phyloP scores from a whole-genome alignment of 1,139 yeast species.

The Lodderomyces pseudojiufengensis region DNA sequence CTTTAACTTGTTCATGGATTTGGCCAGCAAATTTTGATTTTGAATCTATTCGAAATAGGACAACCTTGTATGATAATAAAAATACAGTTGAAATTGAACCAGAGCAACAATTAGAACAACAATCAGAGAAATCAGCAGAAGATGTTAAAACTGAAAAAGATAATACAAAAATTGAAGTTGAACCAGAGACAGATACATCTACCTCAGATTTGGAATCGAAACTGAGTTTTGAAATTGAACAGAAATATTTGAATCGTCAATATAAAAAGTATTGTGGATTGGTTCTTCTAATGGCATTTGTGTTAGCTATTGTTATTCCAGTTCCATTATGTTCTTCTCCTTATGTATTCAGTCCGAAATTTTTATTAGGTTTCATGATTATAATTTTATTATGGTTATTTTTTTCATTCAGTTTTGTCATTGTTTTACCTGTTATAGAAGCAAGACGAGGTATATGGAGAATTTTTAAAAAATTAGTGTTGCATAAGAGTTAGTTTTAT shows the following conservation, averaged over 20 bases:
- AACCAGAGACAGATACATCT: constrained; percentile 4
- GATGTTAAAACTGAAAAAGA: not conserved
- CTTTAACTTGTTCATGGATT: constrained; percentile 24
- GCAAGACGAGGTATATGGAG: constrained; percentile 15
- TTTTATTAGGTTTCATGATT: constrained; percentile 17
- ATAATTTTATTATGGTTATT: constrained; percentile 20
- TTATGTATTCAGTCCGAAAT: constrained; percentile 17
- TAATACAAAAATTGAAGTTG: not conserved
- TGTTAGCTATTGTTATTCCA: constrained; percentile 17
- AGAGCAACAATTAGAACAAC: not conserved
- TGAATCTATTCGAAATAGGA: constrained; percentile 28
- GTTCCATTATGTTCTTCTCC: constrained; percentile 16
- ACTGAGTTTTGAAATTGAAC: constrained; percentile 13
- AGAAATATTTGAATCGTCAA: constrained; percentile 15
- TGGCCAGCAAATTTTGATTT: constrained; percentile 38
- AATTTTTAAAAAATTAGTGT: not conserved
- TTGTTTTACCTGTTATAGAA: constrained; percentile 17
- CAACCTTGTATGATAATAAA: constrained; percentile 20
- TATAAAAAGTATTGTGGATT: constrained; percentile 19
- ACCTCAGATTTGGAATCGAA: constrained; percentile 11
- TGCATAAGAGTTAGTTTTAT: not conserved
- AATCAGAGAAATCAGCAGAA: too few species aligned
- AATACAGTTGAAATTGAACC: not conserved
- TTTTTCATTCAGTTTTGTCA: constrained; percentile 16
- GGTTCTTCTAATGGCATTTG: constrained; percentile 15